Evolutionary conservation across 208 protist genomes (phyloP).

Genomic region (Crithidia sp.): DNA sequence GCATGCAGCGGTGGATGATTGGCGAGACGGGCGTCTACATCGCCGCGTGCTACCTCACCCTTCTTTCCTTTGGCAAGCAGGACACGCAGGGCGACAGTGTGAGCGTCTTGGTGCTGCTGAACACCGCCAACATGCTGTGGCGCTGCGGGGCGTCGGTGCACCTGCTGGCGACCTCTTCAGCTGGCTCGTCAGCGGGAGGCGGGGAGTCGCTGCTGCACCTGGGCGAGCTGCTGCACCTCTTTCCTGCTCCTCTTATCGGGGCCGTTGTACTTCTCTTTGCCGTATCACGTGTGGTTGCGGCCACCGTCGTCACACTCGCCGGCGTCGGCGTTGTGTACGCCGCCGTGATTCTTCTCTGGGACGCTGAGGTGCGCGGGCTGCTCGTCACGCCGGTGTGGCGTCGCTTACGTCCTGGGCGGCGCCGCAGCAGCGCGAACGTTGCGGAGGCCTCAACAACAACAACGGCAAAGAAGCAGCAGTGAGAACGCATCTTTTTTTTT

Average conservation of each 20-base stretch:
- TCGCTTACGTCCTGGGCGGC: not conserved
- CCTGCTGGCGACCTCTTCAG: constrained; percentile 34
- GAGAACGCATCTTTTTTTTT: not conserved
- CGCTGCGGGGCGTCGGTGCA: constrained; percentile 44
- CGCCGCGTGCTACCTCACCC: constrained; percentile 51
- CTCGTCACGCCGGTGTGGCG: constrained; percentile 18
- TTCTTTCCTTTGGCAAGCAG: constrained; percentile 10
- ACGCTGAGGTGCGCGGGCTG: constrained; percentile 39
- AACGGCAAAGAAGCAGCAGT: constrained; percentile 1
- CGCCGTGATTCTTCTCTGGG: constrained; percentile 29
- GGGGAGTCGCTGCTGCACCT: not conserved
- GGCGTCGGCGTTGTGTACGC: constrained; percentile 28
- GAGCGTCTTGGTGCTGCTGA: constrained; percentile 52
- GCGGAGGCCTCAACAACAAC: not conserved
- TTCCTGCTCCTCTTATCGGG: constrained; percentile 7
- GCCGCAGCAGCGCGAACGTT: not conserved
- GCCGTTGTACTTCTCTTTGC: constrained; percentile 27
- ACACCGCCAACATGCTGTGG: constrained; percentile 48
- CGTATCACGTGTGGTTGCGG: constrained; percentile 21
- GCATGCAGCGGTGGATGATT: constrained; percentile 59
- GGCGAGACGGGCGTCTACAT: constrained; percentile 61
- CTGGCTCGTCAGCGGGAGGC: not conserved
- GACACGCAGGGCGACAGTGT: constrained; percentile 26
- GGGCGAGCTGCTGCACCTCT: constrained; percentile 12
- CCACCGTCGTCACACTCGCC: constrained; percentile 13